phyloP scores from a whole-genome alignment of 371 early-diverging fungal species.

The Mortierella sp. region DNA sequence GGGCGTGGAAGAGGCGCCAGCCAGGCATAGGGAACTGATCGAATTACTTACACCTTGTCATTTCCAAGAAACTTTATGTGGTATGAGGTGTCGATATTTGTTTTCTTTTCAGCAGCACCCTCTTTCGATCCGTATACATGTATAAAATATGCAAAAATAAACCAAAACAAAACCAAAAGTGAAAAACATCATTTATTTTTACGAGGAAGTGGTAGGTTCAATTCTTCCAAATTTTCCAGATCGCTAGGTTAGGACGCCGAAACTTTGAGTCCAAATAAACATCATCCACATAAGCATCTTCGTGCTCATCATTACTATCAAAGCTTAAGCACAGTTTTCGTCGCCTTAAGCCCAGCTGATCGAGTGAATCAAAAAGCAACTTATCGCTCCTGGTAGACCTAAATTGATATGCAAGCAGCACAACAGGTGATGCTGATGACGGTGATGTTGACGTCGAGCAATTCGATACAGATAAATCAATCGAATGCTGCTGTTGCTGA shows the following conservation, averaged over 20 bases:
- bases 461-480: no score
- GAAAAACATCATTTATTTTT: conserved; percentile 1
- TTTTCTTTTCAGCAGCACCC: neutral
- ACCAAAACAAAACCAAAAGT: conserved; percentile 11
- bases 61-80: neutral
- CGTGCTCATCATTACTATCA: neutral
- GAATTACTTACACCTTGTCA: neutral
- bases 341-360: conserved; percentile 29
- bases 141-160: conserved; percentile 11
- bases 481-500: neutral
- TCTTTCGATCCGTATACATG: neutral
- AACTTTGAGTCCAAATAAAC: conserved; percentile 38
- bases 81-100: conserved; percentile 5
- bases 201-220: no score
- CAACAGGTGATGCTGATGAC: conserved; percentile 1
- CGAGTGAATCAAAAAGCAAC: conserved; percentile 41
- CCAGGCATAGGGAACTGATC: conserved; percentile 24
- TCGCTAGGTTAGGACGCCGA: conserved; percentile 34
- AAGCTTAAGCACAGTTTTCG: conserved; percentile 18
- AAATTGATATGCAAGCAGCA: conserved; percentile 49
- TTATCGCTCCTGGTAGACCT: conserved; percentile 47
- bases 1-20: conserved; percentile 58
- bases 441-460: neutral
- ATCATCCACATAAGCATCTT: conserved; percentile 6
- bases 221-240: conserved; percentile 48